Evolutionary conservation across 1,139 yeast species (phyloP).

Genomic region (Kurtzmaniella natalensis): DNA sequence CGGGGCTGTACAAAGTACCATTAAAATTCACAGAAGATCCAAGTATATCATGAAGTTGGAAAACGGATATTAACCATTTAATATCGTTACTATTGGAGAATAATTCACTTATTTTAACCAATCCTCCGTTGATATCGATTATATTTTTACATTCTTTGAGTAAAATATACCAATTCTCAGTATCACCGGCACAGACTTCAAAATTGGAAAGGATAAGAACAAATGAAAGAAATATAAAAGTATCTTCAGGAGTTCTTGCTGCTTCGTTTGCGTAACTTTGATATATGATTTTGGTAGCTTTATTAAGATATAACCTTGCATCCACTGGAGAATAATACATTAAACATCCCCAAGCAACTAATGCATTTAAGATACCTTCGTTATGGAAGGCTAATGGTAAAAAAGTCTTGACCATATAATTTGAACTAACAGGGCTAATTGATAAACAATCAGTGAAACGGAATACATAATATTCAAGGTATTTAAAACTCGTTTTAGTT

Average conservation of each 20-base stretch:
- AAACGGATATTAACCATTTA: slow-evolving; percentile 39
- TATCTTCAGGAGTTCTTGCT: neutral
- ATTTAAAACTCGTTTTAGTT: slow-evolving; percentile 2
- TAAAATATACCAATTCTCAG: slow-evolving; percentile 33
- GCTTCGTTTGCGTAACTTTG: neutral
- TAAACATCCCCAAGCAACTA: slow-evolving; percentile 45
- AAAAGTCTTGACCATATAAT: slow-evolving; percentile 42
- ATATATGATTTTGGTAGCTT: slow-evolving; percentile 1
- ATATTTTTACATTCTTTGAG: slow-evolving; percentile 19
- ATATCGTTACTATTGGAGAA: slow-evolving; percentile 34
- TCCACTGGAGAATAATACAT: slow-evolving; percentile 3
- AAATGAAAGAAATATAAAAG: slow-evolving; percentile 1
- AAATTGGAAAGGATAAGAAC: slow-evolving; percentile 23
- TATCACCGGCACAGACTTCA: slow-evolving; percentile 45
- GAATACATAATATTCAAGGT: slow-evolving; percentile 2
- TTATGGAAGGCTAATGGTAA: slow-evolving; percentile 35
- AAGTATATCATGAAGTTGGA: slow-evolving; percentile 43
- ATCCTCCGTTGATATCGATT: slow-evolving; percentile 33
- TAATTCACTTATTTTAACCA: slow-evolving; percentile 14
- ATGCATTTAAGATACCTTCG: slow-evolving; percentile 35
- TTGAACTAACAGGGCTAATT: slow-evolving; percentile 29
- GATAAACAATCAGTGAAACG: slow-evolving; percentile 13
- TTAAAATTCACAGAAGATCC: slow-evolving; percentile 25
- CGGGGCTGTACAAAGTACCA: slow-evolving; percentile 35
- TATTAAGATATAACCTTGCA: slow-evolving; percentile 1